Evolutionary conservation across 495 filamentous ascomycete species (phyloP), one percentile per base, ranked within the genome.

Genomic region (Podospora fimiseda): DNA sequence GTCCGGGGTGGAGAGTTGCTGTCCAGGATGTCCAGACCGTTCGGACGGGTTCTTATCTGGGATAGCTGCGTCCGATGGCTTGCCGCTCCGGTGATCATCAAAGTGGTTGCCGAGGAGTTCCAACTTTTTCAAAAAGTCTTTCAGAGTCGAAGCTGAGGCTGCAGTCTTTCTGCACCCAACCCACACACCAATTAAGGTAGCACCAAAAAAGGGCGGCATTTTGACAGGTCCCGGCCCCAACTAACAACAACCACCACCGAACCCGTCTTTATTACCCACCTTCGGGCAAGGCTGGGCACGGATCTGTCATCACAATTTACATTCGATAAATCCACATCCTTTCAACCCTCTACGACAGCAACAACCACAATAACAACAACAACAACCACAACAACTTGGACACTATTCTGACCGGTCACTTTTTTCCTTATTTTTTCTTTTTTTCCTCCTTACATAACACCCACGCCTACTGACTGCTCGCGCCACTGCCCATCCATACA

Each of bases 341-440:
- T n/a, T n/a, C n/a, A n/a, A n/a, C n/a, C n/a, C n/a, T n/a, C n/a
- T n/a, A n/a, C n/a, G n/a, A n/a, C n/a, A n/a, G n/a, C 21, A 19
- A 21, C 23, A 48, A 43, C 8, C 14, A 22, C 15, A 56, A 51
- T n/a, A 23, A 9, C 16, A 51, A 47, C 23, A 49, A 48, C 23
- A 47, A 42, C 51, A 3, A 16, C 11, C 21, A 36, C 23, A 27
- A 46, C 40, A 21, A 39, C 50, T 18, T 42, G 1, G 13, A 40
- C n/a, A 33, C 36, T 16, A 24, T 16, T 42, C 43, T 4, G 13
- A 27, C 16, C 27, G n/a, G n/a, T n/a, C n/a, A n/a, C n/a, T n/a
- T n/a, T n/a, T n/a, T n/a, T n/a, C n/a, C n/a, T n/a, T n/a, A n/a
- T n/a, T n/a, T n/a, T n/a, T n/a, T n/a, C n/a, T n/a, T n/a, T n/a